Percentiles rank a stretch among this genome's conserved stretches.
Conservation (phyloP, 495 filamentous ascomycete genomes). For the Lophiotrema nucula region DNA sequence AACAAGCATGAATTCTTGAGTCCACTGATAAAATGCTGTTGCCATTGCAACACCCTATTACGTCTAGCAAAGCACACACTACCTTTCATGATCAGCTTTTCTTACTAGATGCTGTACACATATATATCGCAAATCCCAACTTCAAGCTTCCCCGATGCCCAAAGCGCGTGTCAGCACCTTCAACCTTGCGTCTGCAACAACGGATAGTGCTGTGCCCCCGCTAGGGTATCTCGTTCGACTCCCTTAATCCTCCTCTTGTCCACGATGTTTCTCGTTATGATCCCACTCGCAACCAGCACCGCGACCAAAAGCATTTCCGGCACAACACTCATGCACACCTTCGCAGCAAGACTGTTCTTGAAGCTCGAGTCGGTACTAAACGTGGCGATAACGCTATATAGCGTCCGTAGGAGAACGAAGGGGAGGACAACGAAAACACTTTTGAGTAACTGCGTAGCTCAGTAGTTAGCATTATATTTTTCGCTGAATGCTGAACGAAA, state of each 20-base stretch:
- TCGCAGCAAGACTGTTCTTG: neutral
- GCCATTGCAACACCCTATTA: no score
- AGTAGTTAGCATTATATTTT: neutral
- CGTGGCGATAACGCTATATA: neutral
- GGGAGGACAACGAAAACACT: neutral
- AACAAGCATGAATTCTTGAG: no score
- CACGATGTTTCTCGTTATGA: neutral
- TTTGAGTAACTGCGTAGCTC: neutral
- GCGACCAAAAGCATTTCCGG: neutral
- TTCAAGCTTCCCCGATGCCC: neutral
- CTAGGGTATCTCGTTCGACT: neutral
- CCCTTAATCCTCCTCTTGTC: neutral
- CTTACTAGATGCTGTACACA: no score
- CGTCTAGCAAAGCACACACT: no score
- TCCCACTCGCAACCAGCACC: neutral
- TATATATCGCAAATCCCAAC: neutral
- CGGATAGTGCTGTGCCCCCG: neutral
- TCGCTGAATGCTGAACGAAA: neutral
- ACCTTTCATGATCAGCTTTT: no score
- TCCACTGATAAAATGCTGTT: no score
- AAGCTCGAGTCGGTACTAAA: neutral
- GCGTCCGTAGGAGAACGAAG: neutral
- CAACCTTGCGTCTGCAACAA: neutral
- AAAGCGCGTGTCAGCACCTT: neutral
- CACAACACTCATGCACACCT: neutral